Conservation (phyloP, 148 eudicot genomes). For the Vaccinium darrowii region DNA sequence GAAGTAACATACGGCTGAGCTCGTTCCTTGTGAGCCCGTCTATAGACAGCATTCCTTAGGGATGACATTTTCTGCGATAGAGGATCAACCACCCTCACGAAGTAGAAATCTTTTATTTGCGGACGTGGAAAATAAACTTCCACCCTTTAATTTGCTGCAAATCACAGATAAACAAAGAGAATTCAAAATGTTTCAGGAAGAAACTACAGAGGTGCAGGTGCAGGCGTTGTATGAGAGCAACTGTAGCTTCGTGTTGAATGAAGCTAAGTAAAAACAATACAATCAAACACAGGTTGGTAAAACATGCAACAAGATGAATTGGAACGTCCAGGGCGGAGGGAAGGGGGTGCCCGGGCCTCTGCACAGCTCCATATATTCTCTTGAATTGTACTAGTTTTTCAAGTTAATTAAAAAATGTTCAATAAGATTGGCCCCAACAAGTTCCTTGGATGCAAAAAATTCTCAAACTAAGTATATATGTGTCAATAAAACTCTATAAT, state of each 20-base stretch:
- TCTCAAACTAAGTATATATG: too few species aligned
- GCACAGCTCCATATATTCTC: too few species aligned
- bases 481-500: too few species aligned
- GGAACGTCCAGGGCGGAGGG: not conserved
- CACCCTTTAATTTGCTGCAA: slow-evolving; percentile 12
- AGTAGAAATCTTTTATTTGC: not conserved
- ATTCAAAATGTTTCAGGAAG: not conserved
- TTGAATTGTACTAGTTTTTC: too few species aligned
- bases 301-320: not conserved
- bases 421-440: too few species aligned
- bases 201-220: not conserved
- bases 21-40: slow-evolving; percentile 80
- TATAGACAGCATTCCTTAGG: slow-evolving; percentile 60
- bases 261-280: slow-evolving; percentile 2
- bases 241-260: not conserved
- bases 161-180: not conserved
- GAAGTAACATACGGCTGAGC: slow-evolving; percentile 73
- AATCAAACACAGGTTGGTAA: not conserved
- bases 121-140: not conserved
- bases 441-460: too few species aligned
- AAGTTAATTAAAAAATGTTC: too few species aligned
- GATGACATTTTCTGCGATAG: slow-evolving; percentile 56
- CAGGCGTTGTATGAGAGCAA: not conserved
- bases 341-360: too few species aligned
- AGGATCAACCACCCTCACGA: not conserved